Evolutionary conservation across 345 rosid species (phyloP).

Genomic region (Moricandia arvensis): DNA sequence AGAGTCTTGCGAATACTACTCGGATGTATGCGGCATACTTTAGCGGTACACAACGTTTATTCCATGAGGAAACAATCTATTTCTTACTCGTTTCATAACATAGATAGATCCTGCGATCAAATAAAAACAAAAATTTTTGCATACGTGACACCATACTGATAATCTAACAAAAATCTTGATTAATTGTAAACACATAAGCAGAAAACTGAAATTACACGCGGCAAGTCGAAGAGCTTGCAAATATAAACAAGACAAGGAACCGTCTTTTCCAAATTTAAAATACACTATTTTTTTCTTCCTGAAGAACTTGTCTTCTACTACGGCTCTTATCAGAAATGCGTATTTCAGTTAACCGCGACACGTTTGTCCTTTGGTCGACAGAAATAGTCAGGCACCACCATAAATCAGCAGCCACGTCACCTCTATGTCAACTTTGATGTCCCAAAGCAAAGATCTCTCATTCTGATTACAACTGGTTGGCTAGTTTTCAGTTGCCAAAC

Average conservation of each 20-base stretch:
- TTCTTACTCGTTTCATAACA: background rate
- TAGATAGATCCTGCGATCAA: background rate
- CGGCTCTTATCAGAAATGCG: conserved; percentile 28
- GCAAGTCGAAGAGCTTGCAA: conserved; percentile 28
- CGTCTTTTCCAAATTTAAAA: background rate
- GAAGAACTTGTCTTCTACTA: conserved; percentile 18
- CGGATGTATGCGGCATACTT: too few relatives aligned
- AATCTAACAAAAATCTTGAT: background rate
- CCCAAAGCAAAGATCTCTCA: conserved; percentile 19
- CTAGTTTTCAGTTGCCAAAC: conserved; percentile 9
- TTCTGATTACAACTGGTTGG: conserved; percentile 11
- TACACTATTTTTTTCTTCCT: background rate
- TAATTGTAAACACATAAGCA: background rate
- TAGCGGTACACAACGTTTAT: background rate
- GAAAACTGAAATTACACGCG: conserved; percentile 15
- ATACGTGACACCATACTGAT: conserved; percentile 13
- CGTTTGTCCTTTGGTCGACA: conserved; percentile 10
- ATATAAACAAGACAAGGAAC: conserved; percentile 22
- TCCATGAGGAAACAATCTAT: background rate
- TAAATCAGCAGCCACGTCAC: conserved; percentile 22
- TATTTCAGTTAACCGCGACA: conserved; percentile 30
- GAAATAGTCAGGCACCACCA: conserved; percentile 22
- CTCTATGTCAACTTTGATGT: conserved; percentile 28
- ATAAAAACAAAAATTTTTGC: background rate
- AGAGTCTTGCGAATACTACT: background rate